Base-by-base conservation (phyloP, 2,329 filamentous ascomycete genomes). In the Boeremia exigua region DNA sequence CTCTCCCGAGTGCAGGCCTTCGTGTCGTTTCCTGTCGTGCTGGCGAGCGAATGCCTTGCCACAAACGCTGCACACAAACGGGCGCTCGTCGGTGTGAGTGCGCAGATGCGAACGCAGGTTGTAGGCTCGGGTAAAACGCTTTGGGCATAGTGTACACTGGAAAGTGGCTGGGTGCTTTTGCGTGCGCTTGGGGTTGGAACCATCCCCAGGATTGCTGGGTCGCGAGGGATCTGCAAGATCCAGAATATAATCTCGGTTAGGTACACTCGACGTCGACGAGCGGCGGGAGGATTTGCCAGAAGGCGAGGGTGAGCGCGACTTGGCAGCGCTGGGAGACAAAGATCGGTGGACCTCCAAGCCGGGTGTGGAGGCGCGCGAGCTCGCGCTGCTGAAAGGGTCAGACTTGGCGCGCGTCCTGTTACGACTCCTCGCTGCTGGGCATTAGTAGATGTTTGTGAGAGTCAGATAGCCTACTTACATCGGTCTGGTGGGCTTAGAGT, bases 91-190 rank as follows among this genome's bases (percentile, higher is more conserved):
- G 0, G 95, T 99, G 72, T 99, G 95, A 0, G 95, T 99, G 42
- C 95, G 90, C 56, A 98, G 78, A 78, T 99, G 95, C 38, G 94
- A 98, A 12, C 95, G 90, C 50, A 99, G 80, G 70, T 99, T 99
- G 78, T 99, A 99, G 0, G 95, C 95, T 54, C 95, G 86, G 0
- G 95, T 99, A 72, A 99, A 99, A 14, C 92, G 87, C 77, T 99
- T 99, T 0, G 95, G 93, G 67, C 95, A 99, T 8, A 98, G 81
- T 9, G 79, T 90, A 75, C 95, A 99, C 72, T 98, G 93, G 78
- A 98, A 99, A 0, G 93, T 99, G 6, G 95, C 95, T 0, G 95
- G 95, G 67, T 99, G 95, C 72, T 99, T 99, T 75, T 99, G 95
- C 0, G 92, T 88, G n/a, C 95, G 88, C 73, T 95, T 96, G 6